These are phyloP conservation scores for Geotrichum citri-aurantii DNA, from an alignment of 1,139 yeast species.

Conservation along the genomic window DNA sequence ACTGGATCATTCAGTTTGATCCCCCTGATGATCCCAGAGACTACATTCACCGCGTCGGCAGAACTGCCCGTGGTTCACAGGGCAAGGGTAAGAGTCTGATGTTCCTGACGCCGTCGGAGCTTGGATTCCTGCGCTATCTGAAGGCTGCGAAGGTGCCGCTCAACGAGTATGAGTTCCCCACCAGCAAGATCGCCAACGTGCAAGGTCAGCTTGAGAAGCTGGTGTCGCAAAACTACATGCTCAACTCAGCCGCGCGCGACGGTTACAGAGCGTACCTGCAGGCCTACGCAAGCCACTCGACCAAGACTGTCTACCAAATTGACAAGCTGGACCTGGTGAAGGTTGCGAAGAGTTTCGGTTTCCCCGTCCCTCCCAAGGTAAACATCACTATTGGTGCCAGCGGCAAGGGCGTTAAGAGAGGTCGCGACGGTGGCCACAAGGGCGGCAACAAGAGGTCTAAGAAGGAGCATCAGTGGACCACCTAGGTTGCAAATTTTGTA, in stretches of 20 bases:
- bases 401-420: slow-evolving; percentile 40
- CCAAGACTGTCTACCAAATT: slow-evolving; percentile 92
- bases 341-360: slow-evolving; percentile 94
- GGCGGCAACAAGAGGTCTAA: slow-evolving; percentile 15
- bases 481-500: not conserved
- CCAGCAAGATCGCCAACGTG: slow-evolving; percentile 88
- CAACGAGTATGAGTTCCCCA: slow-evolving; percentile 94
- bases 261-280: slow-evolving; percentile 95
- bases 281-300: slow-evolving; percentile 94
- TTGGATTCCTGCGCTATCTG: slow-evolving; percentile 88
- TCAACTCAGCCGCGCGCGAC: slow-evolving; percentile 93
- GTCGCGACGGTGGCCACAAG: slow-evolving; percentile 8
- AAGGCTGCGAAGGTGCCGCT: slow-evolving; percentile 96
- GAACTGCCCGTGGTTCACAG: slow-evolving; percentile 92
- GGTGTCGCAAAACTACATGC: slow-evolving; percentile 85
- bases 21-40: slow-evolving; percentile 99
- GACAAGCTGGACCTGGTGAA: slow-evolving; percentile 90
- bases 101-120: slow-evolving; percentile 90
- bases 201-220: slow-evolving; percentile 89
- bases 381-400: slow-evolving; percentile 93
- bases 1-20: slow-evolving; percentile 95
- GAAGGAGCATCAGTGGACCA: slow-evolving; percentile 16
- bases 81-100: slow-evolving; percentile 92
- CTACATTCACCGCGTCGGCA: slow-evolving; percentile 95
- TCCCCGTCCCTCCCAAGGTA: slow-evolving; percentile 93